Percentiles rank a stretch among this genome's conserved stretches.
phyloP scores from a whole-genome alignment of 768 basidiomycete genomes.

The Macrocybe gigantea region DNA sequence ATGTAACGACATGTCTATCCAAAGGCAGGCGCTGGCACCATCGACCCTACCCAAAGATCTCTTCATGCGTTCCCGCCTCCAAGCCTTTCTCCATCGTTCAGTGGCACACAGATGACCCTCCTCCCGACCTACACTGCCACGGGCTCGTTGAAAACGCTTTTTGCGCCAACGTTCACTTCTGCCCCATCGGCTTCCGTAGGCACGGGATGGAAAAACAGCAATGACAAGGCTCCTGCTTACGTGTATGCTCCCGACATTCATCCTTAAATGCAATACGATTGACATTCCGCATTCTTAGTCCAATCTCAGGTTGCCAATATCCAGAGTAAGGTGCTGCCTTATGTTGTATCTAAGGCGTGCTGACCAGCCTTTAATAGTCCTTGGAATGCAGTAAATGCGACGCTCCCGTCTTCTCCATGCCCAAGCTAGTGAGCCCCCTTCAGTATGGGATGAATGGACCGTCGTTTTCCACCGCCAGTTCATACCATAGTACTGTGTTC shows the following conservation, averaged over 20 bases:
- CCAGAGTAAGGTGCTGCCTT: constrained; percentile 35
- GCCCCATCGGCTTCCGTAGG: constrained; percentile 34
- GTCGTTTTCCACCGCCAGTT: too few species aligned
- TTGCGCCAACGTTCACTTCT: constrained; percentile 46
- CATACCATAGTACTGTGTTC: too few species aligned
- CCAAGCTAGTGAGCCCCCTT: constrained; percentile 13
- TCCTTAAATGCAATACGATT: constrained; percentile 1
- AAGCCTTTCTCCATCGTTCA: constrained; percentile 32
- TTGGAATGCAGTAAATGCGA: constrained; percentile 51
- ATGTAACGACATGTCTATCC: neutral
- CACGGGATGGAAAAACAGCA: constrained; percentile 50
- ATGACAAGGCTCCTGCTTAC: constrained; percentile 45
- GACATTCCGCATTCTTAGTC: constrained; percentile 17
- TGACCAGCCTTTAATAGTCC: constrained; percentile 25
- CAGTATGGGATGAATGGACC: too few species aligned
- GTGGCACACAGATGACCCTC: constrained; percentile 28
- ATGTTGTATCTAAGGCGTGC: constrained; percentile 1
- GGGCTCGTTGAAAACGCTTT: constrained; percentile 49
- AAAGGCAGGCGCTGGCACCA: constrained; percentile 34
- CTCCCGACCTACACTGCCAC: constrained; percentile 66
- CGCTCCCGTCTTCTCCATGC: constrained; percentile 43
- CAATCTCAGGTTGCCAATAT: constrained; percentile 60
- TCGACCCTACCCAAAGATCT: constrained; percentile 35
- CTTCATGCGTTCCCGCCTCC: constrained; percentile 52
- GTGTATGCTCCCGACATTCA: constrained; percentile 29